Conservation (phyloP, 2,329 filamentous ascomycete species). For the Phaeosphaeriaceae sp. region DNA sequence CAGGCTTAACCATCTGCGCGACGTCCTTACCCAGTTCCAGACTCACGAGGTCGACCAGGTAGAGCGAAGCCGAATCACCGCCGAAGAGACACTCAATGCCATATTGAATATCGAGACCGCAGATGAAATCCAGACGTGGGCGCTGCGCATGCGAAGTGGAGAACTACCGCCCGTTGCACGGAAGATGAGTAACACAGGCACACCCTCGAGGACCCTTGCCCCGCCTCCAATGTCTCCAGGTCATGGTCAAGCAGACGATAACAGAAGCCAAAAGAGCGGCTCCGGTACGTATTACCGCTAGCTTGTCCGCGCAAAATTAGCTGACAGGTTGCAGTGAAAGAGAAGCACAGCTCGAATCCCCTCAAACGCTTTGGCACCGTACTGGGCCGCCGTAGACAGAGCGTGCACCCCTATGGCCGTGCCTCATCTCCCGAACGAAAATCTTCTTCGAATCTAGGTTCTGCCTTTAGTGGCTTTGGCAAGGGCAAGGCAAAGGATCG, state of each 20-base stretch:
- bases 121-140: constrained; percentile 82
- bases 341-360: constrained; percentile 47
- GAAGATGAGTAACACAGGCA: constrained; percentile 40
- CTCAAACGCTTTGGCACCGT: constrained; percentile 52
- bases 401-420: constrained; percentile 48
- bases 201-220: constrained; percentile 44
- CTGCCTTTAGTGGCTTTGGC: constrained; percentile 67
- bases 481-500: constrained; percentile 71
- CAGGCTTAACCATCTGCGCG: constrained; percentile 85
- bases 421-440: constrained; percentile 58
- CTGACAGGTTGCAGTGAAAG: constrained; percentile 36
- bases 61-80: constrained; percentile 73
- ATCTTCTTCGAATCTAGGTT: constrained; percentile 60
- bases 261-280: constrained; percentile 61
- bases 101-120: constrained; percentile 86
- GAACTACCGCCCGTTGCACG: constrained; percentile 38
- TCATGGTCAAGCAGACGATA: constrained; percentile 56
- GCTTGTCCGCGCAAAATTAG: too few relatives aligned
- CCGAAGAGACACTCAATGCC: constrained; percentile 80
- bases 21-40: constrained; percentile 88
- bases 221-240: constrained; percentile 41
- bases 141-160: constrained; percentile 52
- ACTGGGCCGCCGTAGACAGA: constrained; percentile 46
- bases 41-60: constrained; percentile 91
- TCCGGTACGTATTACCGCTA: constrained; percentile 45